phyloP scores from a whole-genome alignment of 1,284 basidiomycete species.

The Cerioporus squamosus region DNA sequence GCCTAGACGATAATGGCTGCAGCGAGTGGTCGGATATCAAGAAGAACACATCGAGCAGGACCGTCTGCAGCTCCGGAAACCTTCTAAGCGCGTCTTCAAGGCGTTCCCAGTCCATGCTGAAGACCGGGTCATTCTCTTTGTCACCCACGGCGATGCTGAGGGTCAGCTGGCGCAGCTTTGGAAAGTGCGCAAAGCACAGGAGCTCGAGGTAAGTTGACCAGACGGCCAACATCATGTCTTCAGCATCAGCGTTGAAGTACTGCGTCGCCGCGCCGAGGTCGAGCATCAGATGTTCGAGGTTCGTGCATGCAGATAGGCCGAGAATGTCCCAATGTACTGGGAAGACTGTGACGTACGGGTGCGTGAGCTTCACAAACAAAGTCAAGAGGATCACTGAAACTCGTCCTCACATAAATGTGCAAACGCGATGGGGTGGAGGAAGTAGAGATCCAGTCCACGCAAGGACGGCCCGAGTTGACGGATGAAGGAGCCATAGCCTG shows the following conservation, averaged over 20 bases:
- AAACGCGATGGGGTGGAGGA: not conserved
- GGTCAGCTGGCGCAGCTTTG: too few relatives aligned
- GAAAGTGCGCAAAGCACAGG: too few relatives aligned
- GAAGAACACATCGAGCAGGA: not conserved
- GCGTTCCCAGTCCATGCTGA: not conserved
- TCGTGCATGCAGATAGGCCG: constrained; percentile 1
- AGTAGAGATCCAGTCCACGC: not conserved
- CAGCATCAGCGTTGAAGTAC: not conserved
- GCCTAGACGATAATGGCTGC: not conserved
- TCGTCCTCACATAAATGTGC: not conserved
- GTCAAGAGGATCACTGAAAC: too few relatives aligned
- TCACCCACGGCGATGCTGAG: not conserved
- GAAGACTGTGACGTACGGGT: too few relatives aligned
- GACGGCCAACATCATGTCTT: too few relatives aligned
- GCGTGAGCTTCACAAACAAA: too few relatives aligned
- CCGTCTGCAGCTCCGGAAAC: not conserved
- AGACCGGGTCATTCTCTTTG: not conserved
- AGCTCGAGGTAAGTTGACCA: not conserved
- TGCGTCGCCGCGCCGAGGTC: not conserved
- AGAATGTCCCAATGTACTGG: not conserved
- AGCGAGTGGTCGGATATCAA: not conserved
- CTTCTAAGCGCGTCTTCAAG: not conserved
- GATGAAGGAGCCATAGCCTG: not conserved
- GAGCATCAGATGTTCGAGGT: not conserved
- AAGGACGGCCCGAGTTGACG: not conserved